These are phyloP conservation scores for Chiua sp. DNA, from an alignment of 1,284 basidiomycete genomes.

Conservation along the genomic window DNA sequence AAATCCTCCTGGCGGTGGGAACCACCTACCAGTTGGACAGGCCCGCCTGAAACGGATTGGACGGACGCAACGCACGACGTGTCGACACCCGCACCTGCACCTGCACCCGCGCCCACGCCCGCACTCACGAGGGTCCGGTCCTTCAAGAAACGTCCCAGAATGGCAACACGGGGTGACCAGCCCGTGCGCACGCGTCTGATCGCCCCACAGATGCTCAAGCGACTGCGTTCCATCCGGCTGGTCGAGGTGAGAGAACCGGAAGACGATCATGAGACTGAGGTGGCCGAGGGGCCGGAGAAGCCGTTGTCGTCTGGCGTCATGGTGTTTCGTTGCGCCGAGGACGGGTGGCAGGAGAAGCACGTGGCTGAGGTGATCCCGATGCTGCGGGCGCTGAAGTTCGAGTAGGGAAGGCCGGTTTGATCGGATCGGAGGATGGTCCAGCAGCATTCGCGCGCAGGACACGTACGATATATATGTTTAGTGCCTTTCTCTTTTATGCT, in stretches of 20 bases:
- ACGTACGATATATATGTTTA: not conserved
- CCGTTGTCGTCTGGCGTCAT: not conserved
- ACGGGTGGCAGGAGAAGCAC: constrained; percentile 29
- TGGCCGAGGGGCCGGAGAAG: not conserved
- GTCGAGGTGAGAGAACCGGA: not conserved
- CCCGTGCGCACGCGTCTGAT: not conserved
- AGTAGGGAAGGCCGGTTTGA: constrained; percentile 5
- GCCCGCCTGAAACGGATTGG: constrained; percentile 1
- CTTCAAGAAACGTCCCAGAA: not conserved
- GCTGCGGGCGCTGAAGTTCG: constrained; percentile 29
- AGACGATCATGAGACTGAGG: not conserved
- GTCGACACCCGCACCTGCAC: too few species aligned
- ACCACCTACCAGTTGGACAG: constrained; percentile 26
- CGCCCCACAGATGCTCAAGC: not conserved
- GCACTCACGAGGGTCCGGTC: not conserved
- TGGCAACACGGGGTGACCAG: not conserved
- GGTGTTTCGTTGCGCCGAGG: not conserved
- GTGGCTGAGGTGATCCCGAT: constrained; percentile 35
- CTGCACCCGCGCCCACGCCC: too few species aligned
- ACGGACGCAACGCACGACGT: not conserved
- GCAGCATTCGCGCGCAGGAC: not conserved
- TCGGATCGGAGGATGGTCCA: not conserved
- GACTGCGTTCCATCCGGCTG: not conserved
- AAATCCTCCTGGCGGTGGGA: constrained; percentile 18
- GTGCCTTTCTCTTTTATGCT: not conserved